Base-by-base conservation (phyloP, 495 filamentous ascomycete species). In the Penicillium steckii region DNA sequence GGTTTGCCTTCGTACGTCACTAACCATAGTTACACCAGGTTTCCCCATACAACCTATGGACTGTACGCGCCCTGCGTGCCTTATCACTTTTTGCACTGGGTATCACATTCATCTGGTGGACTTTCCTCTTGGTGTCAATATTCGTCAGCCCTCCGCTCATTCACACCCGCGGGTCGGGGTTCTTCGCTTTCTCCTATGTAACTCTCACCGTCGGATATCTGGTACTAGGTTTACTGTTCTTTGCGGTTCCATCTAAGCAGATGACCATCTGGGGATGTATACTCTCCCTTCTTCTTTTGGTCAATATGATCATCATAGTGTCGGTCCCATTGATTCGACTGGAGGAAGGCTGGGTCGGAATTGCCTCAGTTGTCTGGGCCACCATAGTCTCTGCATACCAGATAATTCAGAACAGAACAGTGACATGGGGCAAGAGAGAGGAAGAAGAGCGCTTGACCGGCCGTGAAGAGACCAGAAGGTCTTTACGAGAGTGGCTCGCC, bases 401-500 rank as follows among this genome's bases (percentile, higher is more conserved):
- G 52, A 72, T 86, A 45, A 46, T 80, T 7, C 78, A 78, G 46
- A 85, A 85, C 63, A 74, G 86, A n/a, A 77, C 88, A 7, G 94
- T 98, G 12, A 78, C 85, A 45, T 95, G 90, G 85, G 94, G 93
- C 21, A 97, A 97, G 67, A 74, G 72, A 0, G 89, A 96, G 55
- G 94, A 98, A 62, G 94, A 98, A 68, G 86, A 95, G 60, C 81
- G 94, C 13, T 75, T 98, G 10, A 98, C 94, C 1, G 94, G 94
- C 23, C 85, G 91, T n/a, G 78, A 82, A 13, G 93, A 97, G 69
- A 91, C 85, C 9, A 84, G 91, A 18, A 85, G 92, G 10, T 88
- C 90, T 0, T 61, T 96, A 23, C 67, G 77, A 9, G 89, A 97
- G 70, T 97, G 94, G 94, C 64, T 80, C 22, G 88, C 85, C 40